Evolutionary conservation across 202 grass and related monocot genomes (phyloP).

Genomic region (Setaria viridis): DNA sequence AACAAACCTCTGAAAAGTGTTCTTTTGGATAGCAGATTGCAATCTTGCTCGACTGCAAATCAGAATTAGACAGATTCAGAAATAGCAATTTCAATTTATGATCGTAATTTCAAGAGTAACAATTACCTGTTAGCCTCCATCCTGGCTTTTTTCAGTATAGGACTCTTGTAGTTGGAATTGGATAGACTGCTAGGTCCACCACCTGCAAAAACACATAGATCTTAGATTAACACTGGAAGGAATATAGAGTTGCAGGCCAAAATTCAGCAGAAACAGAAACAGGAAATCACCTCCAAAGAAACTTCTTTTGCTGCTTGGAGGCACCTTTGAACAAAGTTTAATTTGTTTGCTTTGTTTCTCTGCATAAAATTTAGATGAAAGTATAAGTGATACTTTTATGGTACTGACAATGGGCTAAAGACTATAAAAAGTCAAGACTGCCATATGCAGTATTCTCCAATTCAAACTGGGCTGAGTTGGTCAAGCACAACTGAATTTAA

Average conservation of each 20-base stretch:
- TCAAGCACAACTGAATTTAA: neutral
- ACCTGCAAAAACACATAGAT: constrained; percentile 44
- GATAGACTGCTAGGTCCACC: constrained; percentile 69
- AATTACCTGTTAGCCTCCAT: constrained; percentile 63
- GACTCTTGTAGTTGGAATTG: constrained; percentile 78
- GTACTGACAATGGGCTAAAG: neutral
- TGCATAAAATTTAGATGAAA: constrained; percentile 40
- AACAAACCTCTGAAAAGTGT: constrained; percentile 50
- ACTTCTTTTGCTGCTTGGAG: constrained; percentile 82
- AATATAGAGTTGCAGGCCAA: constrained; percentile 23
- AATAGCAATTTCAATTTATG: constrained; percentile 1
- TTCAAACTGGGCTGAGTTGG: neutral
- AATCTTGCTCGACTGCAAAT: constrained; percentile 50
- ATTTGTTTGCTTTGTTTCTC: constrained; percentile 83
- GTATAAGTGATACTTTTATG: constrained; percentile 6
- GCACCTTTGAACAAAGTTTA: constrained; percentile 84
- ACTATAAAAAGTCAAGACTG: neutral
- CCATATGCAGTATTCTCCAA: neutral
- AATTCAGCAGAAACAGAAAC: constrained; percentile 33
- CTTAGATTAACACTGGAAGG: constrained; percentile 24
- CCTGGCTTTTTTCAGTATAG: constrained; percentile 91
- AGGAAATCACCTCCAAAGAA: constrained; percentile 72
- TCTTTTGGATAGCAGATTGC: constrained; percentile 58
- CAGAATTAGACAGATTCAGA: constrained; percentile 33
- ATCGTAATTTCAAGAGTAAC: constrained; percentile 2